These are phyloP conservation scores for Cornus controversa DNA, from an alignment of 148 eudicot genomes.

Conservation along the genomic window DNA sequence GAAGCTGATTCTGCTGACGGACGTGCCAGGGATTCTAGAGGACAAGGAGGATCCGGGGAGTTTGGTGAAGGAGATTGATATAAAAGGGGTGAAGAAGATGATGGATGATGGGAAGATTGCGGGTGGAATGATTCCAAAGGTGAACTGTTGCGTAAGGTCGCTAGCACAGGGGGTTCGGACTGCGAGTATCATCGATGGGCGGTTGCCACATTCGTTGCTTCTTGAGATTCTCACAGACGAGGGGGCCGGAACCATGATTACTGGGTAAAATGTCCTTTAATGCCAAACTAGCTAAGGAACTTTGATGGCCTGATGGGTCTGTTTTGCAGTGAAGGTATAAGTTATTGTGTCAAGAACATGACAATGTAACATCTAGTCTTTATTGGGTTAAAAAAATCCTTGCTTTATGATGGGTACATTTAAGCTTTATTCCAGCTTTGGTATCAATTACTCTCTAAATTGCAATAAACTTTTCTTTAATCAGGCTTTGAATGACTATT, in stretches of 20 bases:
- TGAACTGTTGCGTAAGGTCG: constrained; percentile 74
- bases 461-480: background rate
- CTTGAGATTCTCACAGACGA: constrained; percentile 74
- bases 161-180: constrained; percentile 78
- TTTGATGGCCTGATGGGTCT: background rate
- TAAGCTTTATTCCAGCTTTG: background rate
- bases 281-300: background rate
- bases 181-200: constrained; percentile 75
- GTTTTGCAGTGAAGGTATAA: background rate
- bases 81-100: constrained; percentile 72
- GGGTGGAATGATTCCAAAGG: constrained; percentile 91
- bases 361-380: background rate
- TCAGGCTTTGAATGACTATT: too few species aligned
- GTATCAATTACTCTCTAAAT: background rate
- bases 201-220: constrained; percentile 68
- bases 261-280: constrained; percentile 38
- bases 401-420: background rate
- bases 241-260: constrained; percentile 91
- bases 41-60: constrained; percentile 53
- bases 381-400: too few species aligned
- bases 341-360: background rate
- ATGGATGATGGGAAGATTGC: constrained; percentile 68
- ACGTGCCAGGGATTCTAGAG: constrained; percentile 75
- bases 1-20: constrained; percentile 77
- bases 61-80: constrained; percentile 74